phyloP scores from a whole-genome alignment of 345 rosid genomes.

The Aquilaria malaccensis region DNA sequence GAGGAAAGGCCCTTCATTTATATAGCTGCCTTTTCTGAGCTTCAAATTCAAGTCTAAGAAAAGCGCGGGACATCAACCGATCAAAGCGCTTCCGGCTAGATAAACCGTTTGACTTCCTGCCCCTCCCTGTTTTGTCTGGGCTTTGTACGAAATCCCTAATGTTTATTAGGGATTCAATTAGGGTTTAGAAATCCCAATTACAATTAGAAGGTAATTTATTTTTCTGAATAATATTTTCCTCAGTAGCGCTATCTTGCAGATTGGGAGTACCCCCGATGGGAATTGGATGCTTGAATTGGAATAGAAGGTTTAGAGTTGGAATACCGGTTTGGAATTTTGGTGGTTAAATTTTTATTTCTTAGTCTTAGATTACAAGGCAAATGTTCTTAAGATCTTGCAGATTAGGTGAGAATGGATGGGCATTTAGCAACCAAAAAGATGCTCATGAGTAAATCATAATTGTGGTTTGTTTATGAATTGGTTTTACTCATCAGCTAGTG shows the following conservation, averaged over 20 bases:
- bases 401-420: slow-evolving; percentile 24
- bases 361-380: slow-evolving; percentile 28
- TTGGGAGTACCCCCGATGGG: slow-evolving; percentile 12
- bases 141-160: slow-evolving; percentile 10
- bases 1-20: slow-evolving; percentile 35
- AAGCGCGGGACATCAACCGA: slow-evolving; percentile 32
- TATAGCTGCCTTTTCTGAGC: slow-evolving; percentile 19
- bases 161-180: neutral
- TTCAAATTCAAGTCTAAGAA: slow-evolving; percentile 38
- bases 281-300: slow-evolving; percentile 42
- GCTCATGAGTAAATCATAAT: too few species aligned
- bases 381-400: neutral
- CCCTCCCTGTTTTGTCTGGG: slow-evolving; percentile 19
- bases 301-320: slow-evolving; percentile 22
- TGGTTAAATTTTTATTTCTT: neutral
- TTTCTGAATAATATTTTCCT: too few species aligned
- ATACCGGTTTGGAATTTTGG: slow-evolving; percentile 6
- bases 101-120: slow-evolving; percentile 1
- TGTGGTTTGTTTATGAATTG: too few species aligned
- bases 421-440: slow-evolving; percentile 1
- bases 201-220: slow-evolving; percentile 10
- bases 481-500: too few species aligned
- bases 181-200: neutral
- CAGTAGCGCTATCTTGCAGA: slow-evolving; percentile 55
- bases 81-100: slow-evolving; percentile 8